Evolutionary conservation across 306 rosid species (phyloP), one percentile per base, ranked within the genome.

Genomic region (Urtica urens): DNA sequence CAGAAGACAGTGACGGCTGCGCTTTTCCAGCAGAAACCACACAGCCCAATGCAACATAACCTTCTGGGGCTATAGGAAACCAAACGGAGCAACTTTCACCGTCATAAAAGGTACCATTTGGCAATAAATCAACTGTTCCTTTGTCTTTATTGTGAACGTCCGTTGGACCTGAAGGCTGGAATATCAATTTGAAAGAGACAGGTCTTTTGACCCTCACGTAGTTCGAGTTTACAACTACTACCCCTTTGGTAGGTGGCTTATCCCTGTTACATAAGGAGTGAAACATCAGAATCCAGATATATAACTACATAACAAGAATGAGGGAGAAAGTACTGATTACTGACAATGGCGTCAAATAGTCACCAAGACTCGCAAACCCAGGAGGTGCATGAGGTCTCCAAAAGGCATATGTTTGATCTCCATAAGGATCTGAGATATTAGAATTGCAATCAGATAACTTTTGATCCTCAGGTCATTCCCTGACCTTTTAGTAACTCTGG

Each of bases 351-450:
- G 94, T 90, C 68, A 90, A 55, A 74, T 66, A 90, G 81, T 84
- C 97, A 31, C 97, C 97, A 62, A 90, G 81, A 58, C 77, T 77
- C 37, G 92, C 87, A 77, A 90, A 90, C 53, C 97, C 97, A 51
- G 84, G 87, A 40, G 97, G 95, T 53, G 95, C 87, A 46, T 51
- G 83, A 69, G 97, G 97, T 72, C 97, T 81, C 97, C 97, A 90
- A 53, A 90, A 73, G 61, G 74, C 78, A 66, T 74, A 85, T 54
- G 72, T 59, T 73, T 90, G 97, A 48, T 77, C 95, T 51, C 65
- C 57, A 55, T 35, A 26, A 50, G 76, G 62, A 79, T 67, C 97
- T 88, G 87, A 69, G 64, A 38, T 25, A 61, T 65, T 56, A 59
- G 14, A 42, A 65, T 8, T 1, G 4, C 9, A 4, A 4, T 8